phyloP scores from a whole-genome alignment of 371 early-diverging fungal genomes.

The Polyrhizophydium stewartii region DNA sequence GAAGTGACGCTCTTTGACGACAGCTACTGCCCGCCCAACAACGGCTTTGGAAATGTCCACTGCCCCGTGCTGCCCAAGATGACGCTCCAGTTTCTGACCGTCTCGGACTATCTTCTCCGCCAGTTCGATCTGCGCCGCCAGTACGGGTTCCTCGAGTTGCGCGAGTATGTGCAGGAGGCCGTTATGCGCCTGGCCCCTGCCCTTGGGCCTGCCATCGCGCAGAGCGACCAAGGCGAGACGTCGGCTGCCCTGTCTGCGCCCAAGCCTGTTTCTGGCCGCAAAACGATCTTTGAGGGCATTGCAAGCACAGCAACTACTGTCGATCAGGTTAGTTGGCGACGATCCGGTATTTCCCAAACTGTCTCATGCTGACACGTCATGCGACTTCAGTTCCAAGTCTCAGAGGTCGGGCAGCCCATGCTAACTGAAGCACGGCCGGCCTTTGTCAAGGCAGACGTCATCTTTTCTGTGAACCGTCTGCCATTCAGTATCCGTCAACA shows the following conservation, averaged over 20 bases:
- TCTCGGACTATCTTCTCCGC: constrained; percentile 86
- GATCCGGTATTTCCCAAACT: no score
- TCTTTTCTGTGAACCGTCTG: constrained; percentile 58
- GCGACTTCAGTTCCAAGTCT: constrained; percentile 39
- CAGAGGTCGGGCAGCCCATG: constrained; percentile 70
- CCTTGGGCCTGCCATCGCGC: constrained; percentile 44
- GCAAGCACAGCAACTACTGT: constrained; percentile 74
- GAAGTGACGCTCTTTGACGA: constrained; percentile 57
- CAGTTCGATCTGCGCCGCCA: constrained; percentile 78
- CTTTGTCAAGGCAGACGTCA: constrained; percentile 71
- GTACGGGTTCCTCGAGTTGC: constrained; percentile 76
- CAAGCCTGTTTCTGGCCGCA: constrained; percentile 28
- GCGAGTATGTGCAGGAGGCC: constrained; percentile 86
- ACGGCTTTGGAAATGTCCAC: constrained; percentile 61
- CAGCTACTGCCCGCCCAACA: constrained; percentile 32
- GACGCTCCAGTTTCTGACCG: constrained; percentile 86
- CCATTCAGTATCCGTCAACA: constrained; percentile 69
- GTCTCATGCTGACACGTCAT: no score
- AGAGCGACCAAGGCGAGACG: neutral
- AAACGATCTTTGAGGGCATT: constrained; percentile 78
- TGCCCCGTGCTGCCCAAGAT: constrained; percentile 84
- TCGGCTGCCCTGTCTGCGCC: no score
- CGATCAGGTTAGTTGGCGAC: neutral
- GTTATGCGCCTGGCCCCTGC: constrained; percentile 72
- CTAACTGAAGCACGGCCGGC: constrained; percentile 73